Evolutionary conservation across 2,329 filamentous ascomycete genomes (phyloP), one percentile per base, ranked within the genome.

Genomic region (Alternaria brassicicola): DNA sequence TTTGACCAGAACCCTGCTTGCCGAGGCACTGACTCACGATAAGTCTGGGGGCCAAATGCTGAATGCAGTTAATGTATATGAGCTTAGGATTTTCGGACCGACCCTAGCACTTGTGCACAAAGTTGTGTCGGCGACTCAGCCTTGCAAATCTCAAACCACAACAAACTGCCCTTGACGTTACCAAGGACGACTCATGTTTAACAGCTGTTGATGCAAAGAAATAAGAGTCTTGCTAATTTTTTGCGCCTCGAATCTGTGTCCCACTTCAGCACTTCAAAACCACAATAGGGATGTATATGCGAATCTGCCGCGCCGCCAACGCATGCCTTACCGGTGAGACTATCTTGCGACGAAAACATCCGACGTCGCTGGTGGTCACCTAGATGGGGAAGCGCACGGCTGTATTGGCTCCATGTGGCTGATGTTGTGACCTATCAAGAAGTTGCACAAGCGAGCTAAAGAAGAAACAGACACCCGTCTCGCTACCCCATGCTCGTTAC

Each of bases 401-500:
- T 39, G 6, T 25, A 33, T 33, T 47, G 30, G 28, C 13, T 47
- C 28, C 30, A 21, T 1, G 52, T 48, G 46, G 52, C 52, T 42
- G 31, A 6, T 10, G 33, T n/a, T n/a, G 31, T 26, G 45, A 30
- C 55, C 55, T 51, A 59, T 55, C 28, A 55, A 6, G 17, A n/a
- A 19, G 25, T 21, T 28, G 28, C 9, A 31, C 31, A 59, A 49
- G 52, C 39, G 52, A 41, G 28, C 35, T 38, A 17, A 21, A 21
- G 35, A 38, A 38, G 35, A 38, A 19, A 38, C 35, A 38, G 21
- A 9, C 17, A 38, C 9, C 41, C 56, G 50, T 45, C 56, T 59
- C 56, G 56, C 56, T 50, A 50, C 53, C 43, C 56, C 56, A 47
- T 54, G 55, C 19, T 50, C 31, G 45, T 13, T 46, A 39, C 31